Conservation (phyloP, 1,139 yeast species). For the Debaryomyces nepalensis region DNA sequence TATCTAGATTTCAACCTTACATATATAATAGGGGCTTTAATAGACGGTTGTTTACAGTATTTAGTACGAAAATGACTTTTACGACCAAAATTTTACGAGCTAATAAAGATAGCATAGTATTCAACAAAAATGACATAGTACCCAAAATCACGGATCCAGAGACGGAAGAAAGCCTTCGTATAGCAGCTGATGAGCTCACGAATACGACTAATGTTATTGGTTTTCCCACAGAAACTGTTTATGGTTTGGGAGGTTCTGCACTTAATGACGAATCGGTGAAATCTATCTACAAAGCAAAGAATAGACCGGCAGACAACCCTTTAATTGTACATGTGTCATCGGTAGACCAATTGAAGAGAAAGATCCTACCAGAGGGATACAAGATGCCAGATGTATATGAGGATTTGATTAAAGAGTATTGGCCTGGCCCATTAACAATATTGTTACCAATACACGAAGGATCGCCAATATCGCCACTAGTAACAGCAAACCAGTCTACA, state of each 20-base stretch:
- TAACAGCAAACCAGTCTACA: constrained; percentile 86
- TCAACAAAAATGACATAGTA: constrained; percentile 24
- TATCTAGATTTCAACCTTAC: background rate
- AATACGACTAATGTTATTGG: constrained; percentile 70
- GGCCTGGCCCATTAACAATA: constrained; percentile 98
- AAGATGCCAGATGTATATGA: constrained; percentile 70
- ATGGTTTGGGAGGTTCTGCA: constrained; percentile 92
- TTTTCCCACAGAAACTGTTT: constrained; percentile 96
- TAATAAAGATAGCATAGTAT: constrained; percentile 31
- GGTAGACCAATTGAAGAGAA: constrained; percentile 65
- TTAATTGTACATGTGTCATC: constrained; percentile 88
- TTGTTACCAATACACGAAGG: constrained; percentile 64
- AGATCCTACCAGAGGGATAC: constrained; percentile 49
- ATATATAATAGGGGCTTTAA: background rate
- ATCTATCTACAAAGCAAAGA: constrained; percentile 83
- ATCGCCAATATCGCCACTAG: constrained; percentile 66
- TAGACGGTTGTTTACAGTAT: background rate
- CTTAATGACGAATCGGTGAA: constrained; percentile 71
- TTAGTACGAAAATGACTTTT: constrained; percentile 13
- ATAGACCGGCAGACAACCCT: constrained; percentile 95
- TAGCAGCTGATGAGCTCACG: constrained; percentile 63
- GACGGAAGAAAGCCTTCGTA: constrained; percentile 52
- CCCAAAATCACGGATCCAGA: constrained; percentile 55
- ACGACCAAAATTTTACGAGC: constrained; percentile 41
- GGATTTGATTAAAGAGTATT: constrained; percentile 64